These are phyloP conservation scores for Botrytis squamosa DNA, from an alignment of 2,329 filamentous ascomycete genomes.

Conservation along the genomic window DNA sequence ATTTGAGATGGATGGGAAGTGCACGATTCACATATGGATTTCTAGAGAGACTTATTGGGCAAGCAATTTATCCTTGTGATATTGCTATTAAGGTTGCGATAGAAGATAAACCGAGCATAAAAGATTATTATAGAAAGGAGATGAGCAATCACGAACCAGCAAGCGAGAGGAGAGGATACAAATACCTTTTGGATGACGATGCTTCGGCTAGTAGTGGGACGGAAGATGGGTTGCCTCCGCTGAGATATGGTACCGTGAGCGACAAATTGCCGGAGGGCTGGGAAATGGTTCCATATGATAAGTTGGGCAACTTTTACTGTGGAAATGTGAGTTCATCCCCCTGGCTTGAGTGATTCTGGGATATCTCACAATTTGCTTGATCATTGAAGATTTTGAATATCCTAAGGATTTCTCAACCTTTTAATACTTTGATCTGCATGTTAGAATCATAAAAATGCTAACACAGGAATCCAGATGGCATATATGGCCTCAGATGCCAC, in stretches of 20 bases:
- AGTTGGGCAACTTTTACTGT: constrained; percentile 87
- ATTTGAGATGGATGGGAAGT: constrained; percentile 89
- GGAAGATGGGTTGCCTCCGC: constrained; percentile 60
- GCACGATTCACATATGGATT: constrained; percentile 84
- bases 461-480: constrained; percentile 60
- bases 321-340: constrained; percentile 68
- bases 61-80: constrained; percentile 84
- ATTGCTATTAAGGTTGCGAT: constrained; percentile 81
- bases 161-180: constrained; percentile 36
- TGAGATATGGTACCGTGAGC: constrained; percentile 77
- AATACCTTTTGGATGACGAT: constrained; percentile 38
- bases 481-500: constrained; percentile 85
- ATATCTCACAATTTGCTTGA: not conserved
- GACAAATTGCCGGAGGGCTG: constrained; percentile 77
- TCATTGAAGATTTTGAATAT: not conserved
- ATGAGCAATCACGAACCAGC: constrained; percentile 37
- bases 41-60: constrained; percentile 70
- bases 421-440: not conserved
- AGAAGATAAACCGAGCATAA: constrained; percentile 71
- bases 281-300: constrained; percentile 70
- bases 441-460: not conserved
- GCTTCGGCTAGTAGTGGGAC: constrained; percentile 35
- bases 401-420: not conserved
- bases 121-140: constrained; percentile 64
- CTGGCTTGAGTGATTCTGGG: not conserved